Percentiles rank a stretch among this genome's conserved stretches.
Evolutionary conservation across 495 filamentous ascomycete genomes (phyloP).

Genomic region (Penicillium lividum): DNA sequence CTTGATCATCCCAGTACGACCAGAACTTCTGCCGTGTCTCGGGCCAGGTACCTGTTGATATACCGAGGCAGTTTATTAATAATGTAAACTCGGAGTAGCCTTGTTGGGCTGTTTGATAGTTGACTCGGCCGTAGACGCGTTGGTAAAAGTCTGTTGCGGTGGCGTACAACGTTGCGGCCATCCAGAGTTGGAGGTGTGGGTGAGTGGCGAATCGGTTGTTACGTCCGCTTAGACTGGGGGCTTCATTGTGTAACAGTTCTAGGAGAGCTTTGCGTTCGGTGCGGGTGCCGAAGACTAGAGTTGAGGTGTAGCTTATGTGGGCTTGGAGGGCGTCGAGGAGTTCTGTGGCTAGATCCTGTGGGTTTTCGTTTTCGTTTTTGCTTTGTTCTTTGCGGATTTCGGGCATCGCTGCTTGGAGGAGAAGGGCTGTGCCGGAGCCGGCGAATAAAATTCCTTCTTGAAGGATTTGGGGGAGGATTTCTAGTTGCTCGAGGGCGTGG

Average conservation of each 20-base stretch:
- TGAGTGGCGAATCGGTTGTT: slow-evolving; percentile 30
- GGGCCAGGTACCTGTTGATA: slow-evolving; percentile 36
- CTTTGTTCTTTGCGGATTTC: slow-evolving; percentile 26
- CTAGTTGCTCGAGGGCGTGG: slow-evolving; percentile 36
- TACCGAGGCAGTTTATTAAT: slow-evolving; percentile 30
- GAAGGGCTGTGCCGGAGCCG: slow-evolving; percentile 38
- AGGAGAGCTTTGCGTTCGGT: slow-evolving; percentile 38
- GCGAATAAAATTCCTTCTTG: slow-evolving; percentile 45
- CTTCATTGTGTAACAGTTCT: slow-evolving; percentile 19
- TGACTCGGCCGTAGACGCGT: slow-evolving; percentile 41
- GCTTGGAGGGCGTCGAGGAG: slow-evolving; percentile 38
- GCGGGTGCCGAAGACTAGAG: slow-evolving; percentile 39
- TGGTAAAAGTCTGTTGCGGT: slow-evolving; percentile 48
- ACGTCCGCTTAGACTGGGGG: slow-evolving; percentile 2
- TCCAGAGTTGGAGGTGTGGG: slow-evolving; percentile 36
- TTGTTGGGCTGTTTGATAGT: slow-evolving; percentile 36
- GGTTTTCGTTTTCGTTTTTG: slow-evolving; percentile 15
- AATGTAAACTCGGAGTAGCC: slow-evolving; percentile 39
- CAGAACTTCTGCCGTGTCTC: slow-evolving; percentile 37
- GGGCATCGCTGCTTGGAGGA: slow-evolving; percentile 43
- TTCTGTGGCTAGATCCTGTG: slow-evolving; percentile 32
- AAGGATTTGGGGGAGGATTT: slow-evolving; percentile 44
- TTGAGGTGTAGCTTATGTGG: slow-evolving; percentile 40
- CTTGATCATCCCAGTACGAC: slow-evolving; percentile 44
- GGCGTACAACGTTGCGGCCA: slow-evolving; percentile 43